These are phyloP conservation scores for Trichoderma reesei DNA, from an alignment of 495 filamentous ascomycete genomes.

Conservation along the genomic window DNA sequence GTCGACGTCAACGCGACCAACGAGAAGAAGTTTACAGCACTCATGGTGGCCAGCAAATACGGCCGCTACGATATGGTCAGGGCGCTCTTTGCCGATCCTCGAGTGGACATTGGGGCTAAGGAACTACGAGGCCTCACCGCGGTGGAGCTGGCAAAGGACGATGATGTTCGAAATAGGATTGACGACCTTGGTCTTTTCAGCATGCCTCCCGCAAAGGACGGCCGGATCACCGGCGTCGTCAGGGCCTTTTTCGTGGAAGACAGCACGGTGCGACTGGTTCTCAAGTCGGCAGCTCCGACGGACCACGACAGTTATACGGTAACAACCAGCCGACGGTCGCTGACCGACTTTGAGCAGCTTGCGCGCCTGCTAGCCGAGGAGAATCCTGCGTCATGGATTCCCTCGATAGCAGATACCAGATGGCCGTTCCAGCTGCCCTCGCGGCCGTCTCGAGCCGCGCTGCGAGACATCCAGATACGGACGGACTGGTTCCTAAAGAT, in stretches of 20 bases:
- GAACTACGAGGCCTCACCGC: constrained; percentile 87
- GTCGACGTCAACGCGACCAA: constrained; percentile 92
- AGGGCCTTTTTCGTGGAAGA: constrained; percentile 98
- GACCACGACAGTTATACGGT: constrained; percentile 67
- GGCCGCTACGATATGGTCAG: constrained; percentile 88
- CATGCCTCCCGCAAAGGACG: constrained; percentile 58
- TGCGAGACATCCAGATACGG: constrained; percentile 79
- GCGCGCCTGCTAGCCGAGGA: constrained; percentile 80
- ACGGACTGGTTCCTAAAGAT: constrained; percentile 81
- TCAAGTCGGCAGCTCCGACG: constrained; percentile 80
- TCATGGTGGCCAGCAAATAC: constrained; percentile 99
- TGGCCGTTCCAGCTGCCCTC: constrained; percentile 90
- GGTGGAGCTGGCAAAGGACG: constrained; percentile 94
- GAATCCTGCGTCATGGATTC: constrained; percentile 91
- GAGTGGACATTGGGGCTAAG: constrained; percentile 76
- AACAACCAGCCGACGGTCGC: constrained; percentile 85
- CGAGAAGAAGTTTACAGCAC: constrained; percentile 85
- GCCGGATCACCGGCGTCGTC: constrained; percentile 83
- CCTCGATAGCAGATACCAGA: constrained; percentile 64
- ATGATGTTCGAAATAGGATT: constrained; percentile 91
- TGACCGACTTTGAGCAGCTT: constrained; percentile 85
- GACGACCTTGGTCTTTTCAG: constrained; percentile 87
- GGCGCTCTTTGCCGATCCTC: constrained; percentile 72
- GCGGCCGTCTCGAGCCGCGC: constrained; percentile 74
- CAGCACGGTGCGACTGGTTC: constrained; percentile 80